These are phyloP conservation scores for Exophiala viscosa DNA, from an alignment of 2,329 filamentous ascomycete species.

Conservation along the genomic window DNA sequence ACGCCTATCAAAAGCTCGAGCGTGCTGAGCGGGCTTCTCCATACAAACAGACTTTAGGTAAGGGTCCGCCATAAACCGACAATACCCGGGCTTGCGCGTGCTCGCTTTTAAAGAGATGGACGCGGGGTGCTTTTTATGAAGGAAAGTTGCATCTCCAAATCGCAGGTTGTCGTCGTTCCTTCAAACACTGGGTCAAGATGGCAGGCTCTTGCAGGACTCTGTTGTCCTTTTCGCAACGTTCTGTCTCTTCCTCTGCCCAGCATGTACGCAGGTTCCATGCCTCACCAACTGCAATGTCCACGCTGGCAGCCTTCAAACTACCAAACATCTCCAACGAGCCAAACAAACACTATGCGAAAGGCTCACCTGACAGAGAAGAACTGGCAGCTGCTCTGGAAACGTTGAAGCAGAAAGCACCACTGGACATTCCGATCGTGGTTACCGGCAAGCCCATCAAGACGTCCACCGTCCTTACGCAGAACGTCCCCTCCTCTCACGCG, in stretches of 20 bases:
- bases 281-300: slow-evolving; percentile 40
- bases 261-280: slow-evolving; percentile 14
- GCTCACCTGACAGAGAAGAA: slow-evolving; percentile 71
- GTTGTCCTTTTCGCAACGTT: slow-evolving; percentile 9
- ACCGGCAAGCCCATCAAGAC: slow-evolving; percentile 75
- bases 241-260: slow-evolving; percentile 7
- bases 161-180: too few species aligned
- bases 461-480: slow-evolving; percentile 63
- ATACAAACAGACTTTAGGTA: neutral
- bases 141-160: neutral
- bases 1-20: slow-evolving; percentile 4
- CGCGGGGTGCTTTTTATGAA: neutral
- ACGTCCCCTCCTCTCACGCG: slow-evolving; percentile 78
- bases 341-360: slow-evolving; percentile 90
- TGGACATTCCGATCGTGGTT: slow-evolving; percentile 79
- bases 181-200: slow-evolving; percentile 5
- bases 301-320: slow-evolving; percentile 79
- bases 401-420: slow-evolving; percentile 64
- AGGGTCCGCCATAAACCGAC: slow-evolving; percentile 9
- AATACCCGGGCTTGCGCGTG: slow-evolving; percentile 6
- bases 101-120: neutral
- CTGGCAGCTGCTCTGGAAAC: slow-evolving; percentile 70
- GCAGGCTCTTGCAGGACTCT: slow-evolving; percentile 13
- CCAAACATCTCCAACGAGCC: slow-evolving; percentile 87
- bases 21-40: slow-evolving; percentile 15